These are phyloP conservation scores for Cadophora luteo-olivacea DNA, from an alignment of 2,329 filamentous ascomycete genomes.

Conservation along the genomic window DNA sequence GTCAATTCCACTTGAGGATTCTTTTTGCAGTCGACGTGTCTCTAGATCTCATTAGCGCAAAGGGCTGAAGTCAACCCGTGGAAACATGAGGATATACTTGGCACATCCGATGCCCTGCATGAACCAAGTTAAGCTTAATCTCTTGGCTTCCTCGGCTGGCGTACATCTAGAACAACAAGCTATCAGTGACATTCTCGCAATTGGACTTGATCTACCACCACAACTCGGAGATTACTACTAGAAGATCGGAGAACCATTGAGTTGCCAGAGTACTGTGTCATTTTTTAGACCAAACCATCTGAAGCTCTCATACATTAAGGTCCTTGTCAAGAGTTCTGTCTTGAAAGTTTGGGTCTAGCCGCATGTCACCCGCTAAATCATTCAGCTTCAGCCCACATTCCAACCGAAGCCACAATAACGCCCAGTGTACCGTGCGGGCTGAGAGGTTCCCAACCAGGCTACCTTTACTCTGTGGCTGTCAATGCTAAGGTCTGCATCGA, in stretches of 20 bases:
- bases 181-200: neutral
- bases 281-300: neutral
- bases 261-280: neutral
- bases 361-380: neutral
- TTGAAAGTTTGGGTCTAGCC: neutral
- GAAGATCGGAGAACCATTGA: neutral
- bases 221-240: neutral
- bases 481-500: slow-evolving; percentile 3
- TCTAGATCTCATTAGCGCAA: neutral
- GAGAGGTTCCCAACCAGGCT: neutral
- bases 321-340: neutral
- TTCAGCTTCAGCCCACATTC: slow-evolving; percentile 12
- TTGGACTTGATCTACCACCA: neutral
- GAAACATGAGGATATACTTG: neutral
- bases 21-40: neutral
- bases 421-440: neutral
- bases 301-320: neutral
- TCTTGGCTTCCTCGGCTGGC: slow-evolving; percentile 8
- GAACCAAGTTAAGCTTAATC: slow-evolving; percentile 17
- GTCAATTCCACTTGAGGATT: neutral
- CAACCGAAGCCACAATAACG: neutral
- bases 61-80: neutral
- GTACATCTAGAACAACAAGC: neutral
- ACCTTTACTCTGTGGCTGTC: neutral
- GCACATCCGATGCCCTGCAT: slow-evolving; percentile 13